A percentile compares a stretch with the other conserved stretches of the same genome.
Evolutionary conservation across 208 protist genomes (phyloP).

Genomic region (Crithidia acanthocephali): DNA sequence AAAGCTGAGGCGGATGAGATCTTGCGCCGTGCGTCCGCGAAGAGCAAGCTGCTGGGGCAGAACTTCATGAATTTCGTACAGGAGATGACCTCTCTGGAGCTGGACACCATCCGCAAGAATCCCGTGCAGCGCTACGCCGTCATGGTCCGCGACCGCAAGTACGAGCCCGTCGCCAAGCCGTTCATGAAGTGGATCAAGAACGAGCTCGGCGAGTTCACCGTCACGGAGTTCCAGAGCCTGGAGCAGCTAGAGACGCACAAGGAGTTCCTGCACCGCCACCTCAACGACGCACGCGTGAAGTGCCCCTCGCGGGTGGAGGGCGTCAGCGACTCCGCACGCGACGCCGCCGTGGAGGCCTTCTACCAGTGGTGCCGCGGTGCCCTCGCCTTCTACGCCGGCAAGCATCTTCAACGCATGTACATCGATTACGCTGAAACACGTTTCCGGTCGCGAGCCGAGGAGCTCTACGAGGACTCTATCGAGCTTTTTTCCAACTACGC

Average conservation of each 20-base stretch:
- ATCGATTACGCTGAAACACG: conserved; percentile 77
- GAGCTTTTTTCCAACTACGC: conserved; percentile 86
- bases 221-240: conserved; percentile 64
- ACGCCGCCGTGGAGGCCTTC: conserved; percentile 79
- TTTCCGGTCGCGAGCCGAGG: conserved; percentile 79
- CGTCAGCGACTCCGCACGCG: conserved; percentile 60
- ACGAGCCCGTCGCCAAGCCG: conserved; percentile 74
- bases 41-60: conserved; percentile 83
- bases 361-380: conserved; percentile 89
- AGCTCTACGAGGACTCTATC: conserved; percentile 84
- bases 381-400: conserved; percentile 77
- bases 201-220: conserved; percentile 77
- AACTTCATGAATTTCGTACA: conserved; percentile 92
- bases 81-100: conserved; percentile 88
- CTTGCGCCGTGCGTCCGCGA: conserved; percentile 74
- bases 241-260: conserved; percentile 84
- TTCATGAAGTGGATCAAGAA: conserved; percentile 89
- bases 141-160: conserved; percentile 79
- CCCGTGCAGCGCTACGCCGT: conserved; percentile 85
- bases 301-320: conserved; percentile 73
- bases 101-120: conserved; percentile 88
- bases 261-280: conserved; percentile 70
- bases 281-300: conserved; percentile 68
- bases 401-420: conserved; percentile 71
- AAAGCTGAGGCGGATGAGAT: conserved; percentile 87